Evolutionary conservation across 805 yeast genomes (phyloP).

Genomic region (Candida sithepensis): DNA sequence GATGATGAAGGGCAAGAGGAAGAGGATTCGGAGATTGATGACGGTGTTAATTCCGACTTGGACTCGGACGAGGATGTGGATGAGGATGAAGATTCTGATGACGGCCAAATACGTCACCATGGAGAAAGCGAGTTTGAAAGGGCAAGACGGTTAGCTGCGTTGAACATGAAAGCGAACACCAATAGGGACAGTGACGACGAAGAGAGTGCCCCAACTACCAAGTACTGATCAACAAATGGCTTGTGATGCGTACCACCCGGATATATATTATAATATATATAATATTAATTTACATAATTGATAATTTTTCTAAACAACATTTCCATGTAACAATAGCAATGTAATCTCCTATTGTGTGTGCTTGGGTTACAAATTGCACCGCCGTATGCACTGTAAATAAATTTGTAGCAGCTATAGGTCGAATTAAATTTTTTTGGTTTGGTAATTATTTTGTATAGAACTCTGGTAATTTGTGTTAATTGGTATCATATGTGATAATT

Average conservation of each 20-base stretch:
- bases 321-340: too few relatives aligned
- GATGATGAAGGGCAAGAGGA: conserved; percentile 5
- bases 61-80: conserved; percentile 23
- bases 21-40: conserved; percentile 16
- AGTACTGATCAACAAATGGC: conserved; percentile 1
- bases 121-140: conserved; percentile 26
- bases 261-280: too few relatives aligned
- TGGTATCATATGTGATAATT: too few relatives aligned
- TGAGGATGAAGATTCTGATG: conserved; percentile 14
- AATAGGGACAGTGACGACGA: conserved; percentile 35
- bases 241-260: too few relatives aligned
- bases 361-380: too few relatives aligned
- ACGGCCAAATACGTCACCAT: not conserved
- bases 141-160: conserved; percentile 29
- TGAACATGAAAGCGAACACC: conserved; percentile 13
- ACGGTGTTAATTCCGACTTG: conserved; percentile 17
- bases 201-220: conserved; percentile 27
- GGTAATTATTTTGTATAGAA: too few relatives aligned
- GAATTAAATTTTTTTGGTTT: too few relatives aligned
- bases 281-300: not conserved
- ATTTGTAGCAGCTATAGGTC: too few relatives aligned
- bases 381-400: too few relatives aligned
- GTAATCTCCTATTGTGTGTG: too few relatives aligned
- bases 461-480: too few relatives aligned
- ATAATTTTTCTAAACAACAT: too few relatives aligned